phyloP scores from a whole-genome alignment of 2,329 filamentous ascomycete species.

The Epichloe aotearoae region DNA sequence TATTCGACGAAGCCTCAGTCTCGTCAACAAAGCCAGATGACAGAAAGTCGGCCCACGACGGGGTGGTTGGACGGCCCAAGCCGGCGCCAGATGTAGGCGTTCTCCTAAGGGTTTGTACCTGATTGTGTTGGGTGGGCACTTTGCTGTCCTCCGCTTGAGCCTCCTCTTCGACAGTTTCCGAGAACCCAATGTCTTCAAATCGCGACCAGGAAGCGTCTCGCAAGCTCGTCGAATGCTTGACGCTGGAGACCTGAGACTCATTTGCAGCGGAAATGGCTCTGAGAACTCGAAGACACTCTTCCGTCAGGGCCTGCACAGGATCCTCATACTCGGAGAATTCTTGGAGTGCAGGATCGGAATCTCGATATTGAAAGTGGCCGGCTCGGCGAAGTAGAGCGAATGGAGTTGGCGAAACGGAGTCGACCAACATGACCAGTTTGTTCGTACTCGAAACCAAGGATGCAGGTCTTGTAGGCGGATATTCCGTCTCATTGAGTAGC shows the following conservation, averaged over 20 bases:
- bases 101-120: conserved; percentile 40
- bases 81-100: conserved; percentile 57
- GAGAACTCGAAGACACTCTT: conserved; percentile 86
- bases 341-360: conserved; percentile 72
- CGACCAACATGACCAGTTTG: conserved; percentile 93
- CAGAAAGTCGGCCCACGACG: conserved; percentile 96
- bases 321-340: conserved; percentile 83
- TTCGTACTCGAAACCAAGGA: conserved; percentile 71
- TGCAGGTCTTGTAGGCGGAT: conserved; percentile 68
- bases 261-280: conserved; percentile 80
- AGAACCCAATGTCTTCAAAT: conserved; percentile 91
- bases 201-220: conserved; percentile 90
- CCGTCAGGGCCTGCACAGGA: conserved; percentile 73
- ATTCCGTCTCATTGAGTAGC: conserved; percentile 82
- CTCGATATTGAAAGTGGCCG: conserved; percentile 90
- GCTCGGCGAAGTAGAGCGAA: conserved; percentile 82
- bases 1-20: conserved; percentile 47
- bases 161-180: conserved; percentile 58
- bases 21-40: conserved; percentile 84
- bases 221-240: conserved; percentile 58
- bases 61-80: conserved; percentile 74
- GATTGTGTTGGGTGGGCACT: conserved; percentile 31
- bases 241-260: conserved; percentile 62
- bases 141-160: conserved; percentile 41
- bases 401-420: conserved; percentile 85